A percentile compares a stretch with the other conserved stretches of the same genome.
These are phyloP conservation scores for Pseudocercospora fijiensis DNA, from an alignment of 2,329 filamentous ascomycete genomes.

Conservation along the genomic window DNA sequence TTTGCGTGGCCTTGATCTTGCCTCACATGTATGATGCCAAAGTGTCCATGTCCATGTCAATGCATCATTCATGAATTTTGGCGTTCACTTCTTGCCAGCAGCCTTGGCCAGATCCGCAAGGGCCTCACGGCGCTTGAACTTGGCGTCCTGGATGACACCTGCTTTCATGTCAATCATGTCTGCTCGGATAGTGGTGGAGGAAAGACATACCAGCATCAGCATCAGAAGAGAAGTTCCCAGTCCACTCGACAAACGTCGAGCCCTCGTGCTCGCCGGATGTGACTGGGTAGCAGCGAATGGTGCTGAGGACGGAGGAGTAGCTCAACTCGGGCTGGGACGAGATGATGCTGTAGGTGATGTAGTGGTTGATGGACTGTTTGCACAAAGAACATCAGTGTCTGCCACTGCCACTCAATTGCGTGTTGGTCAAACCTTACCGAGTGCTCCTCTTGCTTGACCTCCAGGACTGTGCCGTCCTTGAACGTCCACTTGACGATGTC, in stretches of 20 bases:
- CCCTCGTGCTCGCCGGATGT: constrained; percentile 65
- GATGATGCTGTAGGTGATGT: constrained; percentile 72
- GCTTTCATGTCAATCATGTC: constrained; percentile 12
- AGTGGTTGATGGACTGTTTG: constrained; percentile 65
- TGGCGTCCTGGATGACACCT: constrained; percentile 72
- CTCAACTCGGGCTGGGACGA: constrained; percentile 62
- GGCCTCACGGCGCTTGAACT: constrained; percentile 73
- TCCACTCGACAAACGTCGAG: constrained; percentile 65
- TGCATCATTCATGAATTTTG: neutral
- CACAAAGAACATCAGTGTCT: neutral
- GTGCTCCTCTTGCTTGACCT: constrained; percentile 76
- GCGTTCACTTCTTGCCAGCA: constrained; percentile 33
- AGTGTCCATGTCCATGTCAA: neutral
- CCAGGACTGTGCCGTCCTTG: constrained; percentile 65
- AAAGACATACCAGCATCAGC: constrained; percentile 62
- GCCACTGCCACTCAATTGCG: neutral
- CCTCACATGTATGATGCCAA: neutral
- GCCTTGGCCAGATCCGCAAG: constrained; percentile 61
- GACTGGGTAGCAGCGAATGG: constrained; percentile 63
- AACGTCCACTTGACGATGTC: constrained; percentile 70
- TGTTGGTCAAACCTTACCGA: constrained; percentile 55
- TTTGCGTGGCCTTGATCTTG: neutral
- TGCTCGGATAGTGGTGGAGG: neutral
- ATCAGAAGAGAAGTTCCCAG: constrained; percentile 67
- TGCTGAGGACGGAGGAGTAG: constrained; percentile 67